These are phyloP conservation scores for Aureoboletus auriporus DNA, from an alignment of 768 basidiomycete genomes.

Conservation along the genomic window DNA sequence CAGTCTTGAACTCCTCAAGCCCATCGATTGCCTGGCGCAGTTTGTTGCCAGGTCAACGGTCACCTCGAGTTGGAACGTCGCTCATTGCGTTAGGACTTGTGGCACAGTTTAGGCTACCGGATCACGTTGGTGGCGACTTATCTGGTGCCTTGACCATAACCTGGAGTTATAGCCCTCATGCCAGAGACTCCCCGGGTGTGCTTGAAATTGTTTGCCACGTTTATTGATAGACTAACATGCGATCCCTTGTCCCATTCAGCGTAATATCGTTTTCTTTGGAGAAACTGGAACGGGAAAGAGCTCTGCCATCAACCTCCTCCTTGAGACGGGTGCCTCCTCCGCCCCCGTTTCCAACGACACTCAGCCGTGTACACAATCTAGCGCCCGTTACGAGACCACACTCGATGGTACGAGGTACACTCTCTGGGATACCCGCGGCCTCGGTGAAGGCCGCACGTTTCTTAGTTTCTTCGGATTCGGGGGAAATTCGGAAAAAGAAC, in stretches of 20 bases:
- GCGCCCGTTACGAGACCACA: conserved; percentile 1
- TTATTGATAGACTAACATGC: neutral
- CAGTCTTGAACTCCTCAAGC: neutral
- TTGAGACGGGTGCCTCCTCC: neutral
- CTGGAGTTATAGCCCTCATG: neutral
- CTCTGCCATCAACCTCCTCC: conserved; percentile 24
- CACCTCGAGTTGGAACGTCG: neutral
- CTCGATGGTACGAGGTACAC: conserved; percentile 2
- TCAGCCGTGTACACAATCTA: conserved; percentile 15
- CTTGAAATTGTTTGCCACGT: neutral
- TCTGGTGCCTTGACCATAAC: neutral
- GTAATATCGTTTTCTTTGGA: conserved; percentile 22
- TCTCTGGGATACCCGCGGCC: conserved; percentile 38
- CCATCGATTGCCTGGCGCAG: neutral
- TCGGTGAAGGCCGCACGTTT: conserved; percentile 26
- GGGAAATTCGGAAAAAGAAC: conserved; percentile 9
- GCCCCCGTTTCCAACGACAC: conserved; percentile 10
- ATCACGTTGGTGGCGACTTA: neutral
- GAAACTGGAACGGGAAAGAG: conserved; percentile 26
- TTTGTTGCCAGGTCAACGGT: neutral
- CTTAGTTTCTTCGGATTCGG: conserved; percentile 7
- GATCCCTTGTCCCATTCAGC: neutral
- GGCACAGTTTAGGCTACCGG: neutral
- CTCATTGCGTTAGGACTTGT: neutral
- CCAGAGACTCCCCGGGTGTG: conserved; percentile 9